A percentile compares a stretch with the other conserved stretches of the same genome.
phyloP scores from a whole-genome alignment of 2,329 filamentous ascomycete genomes.

The Epichloe festucae region DNA sequence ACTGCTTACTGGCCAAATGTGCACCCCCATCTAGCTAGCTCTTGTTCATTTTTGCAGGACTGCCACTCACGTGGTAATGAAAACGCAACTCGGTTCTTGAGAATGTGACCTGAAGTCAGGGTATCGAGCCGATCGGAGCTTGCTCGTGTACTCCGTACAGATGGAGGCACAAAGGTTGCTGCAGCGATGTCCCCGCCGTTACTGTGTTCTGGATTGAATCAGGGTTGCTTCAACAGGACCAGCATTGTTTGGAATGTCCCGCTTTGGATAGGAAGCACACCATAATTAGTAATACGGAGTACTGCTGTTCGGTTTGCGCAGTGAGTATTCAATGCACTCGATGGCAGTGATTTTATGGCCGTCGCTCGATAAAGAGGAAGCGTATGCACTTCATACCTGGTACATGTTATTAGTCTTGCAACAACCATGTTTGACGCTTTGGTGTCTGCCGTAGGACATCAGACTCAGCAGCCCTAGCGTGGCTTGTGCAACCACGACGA shows the following conservation, averaged over 20 bases:
- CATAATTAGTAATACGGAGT: not conserved
- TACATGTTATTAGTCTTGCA: not conserved
- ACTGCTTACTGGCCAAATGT: not conserved
- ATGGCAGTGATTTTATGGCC: not conserved
- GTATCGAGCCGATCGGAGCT: not conserved
- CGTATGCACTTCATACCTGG: not conserved
- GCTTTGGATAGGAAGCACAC: not conserved
- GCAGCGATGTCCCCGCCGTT: not conserved
- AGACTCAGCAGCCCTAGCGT: not conserved
- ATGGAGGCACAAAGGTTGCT: not conserved
- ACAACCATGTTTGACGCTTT: not conserved
- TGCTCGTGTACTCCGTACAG: not conserved
- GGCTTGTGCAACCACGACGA: constrained; percentile 2
- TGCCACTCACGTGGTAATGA: not conserved
- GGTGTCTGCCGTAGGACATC: not conserved
- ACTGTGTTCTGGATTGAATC: not conserved
- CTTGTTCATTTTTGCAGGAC: not conserved
- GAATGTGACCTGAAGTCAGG: not conserved
- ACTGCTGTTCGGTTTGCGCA: not conserved
- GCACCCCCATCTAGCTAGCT: not conserved
- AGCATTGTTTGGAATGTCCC: not conserved
- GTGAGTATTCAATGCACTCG: too few species aligned
- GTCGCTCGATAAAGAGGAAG: not conserved
- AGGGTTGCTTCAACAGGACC: not conserved
- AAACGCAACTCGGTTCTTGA: not conserved